phyloP scores from a whole-genome alignment of 208 protist genomes.

The Acanthamoeba lenticulata region DNA sequence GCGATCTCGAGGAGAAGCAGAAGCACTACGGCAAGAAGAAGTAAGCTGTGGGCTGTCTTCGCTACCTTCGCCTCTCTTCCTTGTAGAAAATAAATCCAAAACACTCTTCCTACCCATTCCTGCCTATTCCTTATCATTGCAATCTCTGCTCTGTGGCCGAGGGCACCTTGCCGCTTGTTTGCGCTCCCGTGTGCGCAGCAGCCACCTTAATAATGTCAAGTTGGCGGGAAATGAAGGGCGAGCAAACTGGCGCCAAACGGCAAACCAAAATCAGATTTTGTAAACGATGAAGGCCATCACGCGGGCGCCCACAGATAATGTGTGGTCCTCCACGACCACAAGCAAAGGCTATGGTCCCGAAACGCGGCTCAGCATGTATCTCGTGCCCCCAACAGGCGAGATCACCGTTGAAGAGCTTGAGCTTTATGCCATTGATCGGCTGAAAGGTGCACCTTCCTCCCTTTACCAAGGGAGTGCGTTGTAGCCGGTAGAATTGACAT shows the following conservation, averaged over 20 bases:
- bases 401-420: slow-evolving; percentile 27
- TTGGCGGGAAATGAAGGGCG: no score
- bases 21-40: slow-evolving; percentile 75
- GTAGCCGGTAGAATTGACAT: background rate
- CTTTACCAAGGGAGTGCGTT: background rate
- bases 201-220: no score
- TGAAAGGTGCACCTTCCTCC: background rate
- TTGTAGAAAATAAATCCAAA: no score
- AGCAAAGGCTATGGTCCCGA: background rate
- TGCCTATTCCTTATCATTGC: no score
- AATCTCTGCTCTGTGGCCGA: no score
- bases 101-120: no score
- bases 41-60: no score
- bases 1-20: slow-evolving; percentile 81
- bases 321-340: background rate
- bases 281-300: slow-evolving; percentile 30
- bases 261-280: no score
- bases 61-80: no score
- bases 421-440: slow-evolving; percentile 3
- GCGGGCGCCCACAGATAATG: background rate
- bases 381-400: background rate
- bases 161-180: no score
- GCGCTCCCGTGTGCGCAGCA: no score
- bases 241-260: no score
- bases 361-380: background rate